phyloP scores from a whole-genome alignment of 257 asterid species.

The Solanum clarkiae region DNA sequence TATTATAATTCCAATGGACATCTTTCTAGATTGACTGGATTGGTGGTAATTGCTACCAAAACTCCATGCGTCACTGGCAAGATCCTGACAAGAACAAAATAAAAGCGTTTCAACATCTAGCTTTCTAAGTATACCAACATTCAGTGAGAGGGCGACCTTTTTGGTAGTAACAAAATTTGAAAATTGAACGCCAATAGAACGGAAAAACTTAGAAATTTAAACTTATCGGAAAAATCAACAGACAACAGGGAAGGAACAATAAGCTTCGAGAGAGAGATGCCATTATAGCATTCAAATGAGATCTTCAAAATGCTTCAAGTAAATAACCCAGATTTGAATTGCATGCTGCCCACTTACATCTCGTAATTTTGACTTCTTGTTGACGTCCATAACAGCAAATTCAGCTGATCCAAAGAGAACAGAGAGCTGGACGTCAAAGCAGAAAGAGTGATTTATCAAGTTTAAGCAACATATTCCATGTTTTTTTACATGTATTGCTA shows the following conservation, averaged over 20 bases:
- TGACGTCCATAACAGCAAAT: neutral
- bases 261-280: neutral
- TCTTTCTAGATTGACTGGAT: slow-evolving; percentile 67
- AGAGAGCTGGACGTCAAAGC: neutral
- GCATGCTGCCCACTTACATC: neutral
- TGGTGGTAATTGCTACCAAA: slow-evolving; percentile 34
- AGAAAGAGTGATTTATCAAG: neutral
- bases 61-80: slow-evolving; percentile 28
- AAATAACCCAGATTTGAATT: neutral
- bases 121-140: neutral
- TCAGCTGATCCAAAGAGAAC: neutral
- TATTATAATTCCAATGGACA: slow-evolving; percentile 64
- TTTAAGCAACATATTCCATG: neutral
- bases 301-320: neutral
- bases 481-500: neutral
- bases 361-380: neutral
- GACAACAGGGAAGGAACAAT: neutral
- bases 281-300: neutral
- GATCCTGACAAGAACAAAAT: slow-evolving; percentile 30
- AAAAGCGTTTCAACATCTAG: slow-evolving; percentile 5
- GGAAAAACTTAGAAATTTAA: neutral
- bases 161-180: neutral
- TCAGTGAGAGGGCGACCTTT: neutral
- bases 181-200: neutral
- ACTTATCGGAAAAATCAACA: neutral